Evolutionary conservation across 1,284 basidiomycete species (phyloP).

Genomic region (Laetiporus sulphureus): DNA sequence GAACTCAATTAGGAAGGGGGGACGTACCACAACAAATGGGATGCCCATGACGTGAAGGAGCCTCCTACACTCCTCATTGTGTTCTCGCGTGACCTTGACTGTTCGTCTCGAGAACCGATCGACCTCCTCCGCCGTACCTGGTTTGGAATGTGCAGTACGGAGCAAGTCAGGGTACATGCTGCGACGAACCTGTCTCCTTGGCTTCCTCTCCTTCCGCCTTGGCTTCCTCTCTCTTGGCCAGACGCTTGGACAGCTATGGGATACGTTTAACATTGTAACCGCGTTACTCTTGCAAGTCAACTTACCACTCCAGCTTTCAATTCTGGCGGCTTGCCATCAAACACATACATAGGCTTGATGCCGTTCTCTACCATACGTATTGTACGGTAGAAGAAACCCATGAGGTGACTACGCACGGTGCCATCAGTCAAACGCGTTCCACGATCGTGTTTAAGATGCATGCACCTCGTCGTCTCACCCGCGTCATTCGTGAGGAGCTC

Average conservation of each 20-base stretch:
- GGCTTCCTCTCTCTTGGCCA: conserved; percentile 87
- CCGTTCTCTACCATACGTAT: conserved; percentile 99
- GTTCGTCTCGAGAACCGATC: conserved; percentile 89
- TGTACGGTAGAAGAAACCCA: conserved; percentile 98
- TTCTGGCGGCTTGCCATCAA: conserved; percentile 97
- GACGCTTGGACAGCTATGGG: conserved; percentile 82
- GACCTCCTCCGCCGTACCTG: conserved; percentile 84
- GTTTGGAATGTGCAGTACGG: too few relatives aligned
- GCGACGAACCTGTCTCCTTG: conserved; percentile 76
- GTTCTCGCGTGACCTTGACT: conserved; percentile 92
- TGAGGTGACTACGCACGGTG: conserved; percentile 69
- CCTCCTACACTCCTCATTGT: conserved; percentile 93
- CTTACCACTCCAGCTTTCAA: conserved; percentile 93
- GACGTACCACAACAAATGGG: conserved; percentile 79
- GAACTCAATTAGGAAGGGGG: too few relatives aligned
- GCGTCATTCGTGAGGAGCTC: conserved; percentile 95
- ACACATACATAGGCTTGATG: conserved; percentile 97
- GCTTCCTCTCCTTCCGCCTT: conserved; percentile 94
- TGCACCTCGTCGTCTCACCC: conserved; percentile 86
- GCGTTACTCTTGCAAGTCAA: conserved; percentile 17
- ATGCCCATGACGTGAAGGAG: conserved; percentile 95
- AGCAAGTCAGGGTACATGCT: too few relatives aligned
- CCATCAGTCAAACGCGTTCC: not conserved
- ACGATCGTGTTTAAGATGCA: not conserved
- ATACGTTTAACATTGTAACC: not conserved